phyloP scores from a whole-genome alignment of 768 basidiomycete species.

The Agaricus sinodeliciosus region DNA sequence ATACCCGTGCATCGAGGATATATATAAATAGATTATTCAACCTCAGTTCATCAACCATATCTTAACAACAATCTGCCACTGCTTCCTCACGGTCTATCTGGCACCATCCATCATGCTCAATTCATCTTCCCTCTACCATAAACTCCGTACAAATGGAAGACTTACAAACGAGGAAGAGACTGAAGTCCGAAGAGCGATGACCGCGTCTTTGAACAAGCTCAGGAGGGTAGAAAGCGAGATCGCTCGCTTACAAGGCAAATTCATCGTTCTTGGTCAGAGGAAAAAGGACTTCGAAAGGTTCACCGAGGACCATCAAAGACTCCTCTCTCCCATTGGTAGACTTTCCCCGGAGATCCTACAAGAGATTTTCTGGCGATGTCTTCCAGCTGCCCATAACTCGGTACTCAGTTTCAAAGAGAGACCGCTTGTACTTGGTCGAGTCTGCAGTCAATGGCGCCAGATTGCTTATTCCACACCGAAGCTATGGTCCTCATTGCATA shows the following conservation, averaged over 20 bases:
- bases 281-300: not conserved
- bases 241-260: not conserved
- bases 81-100: too few species aligned
- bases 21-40: too few species aligned
- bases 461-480: conserved; percentile 1
- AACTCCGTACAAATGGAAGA: too few species aligned
- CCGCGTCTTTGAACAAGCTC: too few species aligned
- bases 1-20: too few species aligned
- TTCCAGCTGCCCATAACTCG: conserved; percentile 8
- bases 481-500: conserved; percentile 10
- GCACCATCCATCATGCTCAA: too few species aligned
- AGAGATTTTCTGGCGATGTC: conserved; percentile 10
- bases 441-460: conserved; percentile 11
- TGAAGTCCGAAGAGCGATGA: too few species aligned
- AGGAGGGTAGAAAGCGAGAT: not conserved
- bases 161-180: too few species aligned
- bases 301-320: not conserved
- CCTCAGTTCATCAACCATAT: too few species aligned
- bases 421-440: conserved; percentile 8
- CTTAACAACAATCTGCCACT: too few species aligned
- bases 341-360: conserved; percentile 9
- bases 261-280: not conserved
- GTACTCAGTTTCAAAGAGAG: conserved; percentile 10
- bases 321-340: conserved; percentile 6
- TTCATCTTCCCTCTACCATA: too few species aligned